These are phyloP conservation scores for Phytophthora sp. DNA, from an alignment of 352 stramenopile species.

Conservation along the genomic window DNA sequence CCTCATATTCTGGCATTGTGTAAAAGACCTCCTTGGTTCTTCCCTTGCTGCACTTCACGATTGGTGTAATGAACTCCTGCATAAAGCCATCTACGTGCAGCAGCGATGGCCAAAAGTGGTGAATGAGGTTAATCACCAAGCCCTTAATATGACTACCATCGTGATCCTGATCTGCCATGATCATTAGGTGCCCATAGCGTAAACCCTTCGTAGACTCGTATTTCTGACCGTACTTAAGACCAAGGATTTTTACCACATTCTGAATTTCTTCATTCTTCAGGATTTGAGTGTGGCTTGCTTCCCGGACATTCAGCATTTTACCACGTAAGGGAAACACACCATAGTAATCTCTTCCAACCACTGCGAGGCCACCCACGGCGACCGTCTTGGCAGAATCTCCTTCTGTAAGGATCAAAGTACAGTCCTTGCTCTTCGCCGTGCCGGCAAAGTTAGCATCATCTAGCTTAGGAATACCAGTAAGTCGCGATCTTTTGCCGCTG, in stretches of 20 bases:
- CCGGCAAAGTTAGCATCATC: constrained; percentile 98
- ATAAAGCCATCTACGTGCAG: constrained; percentile 92
- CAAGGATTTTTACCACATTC: constrained; percentile 97
- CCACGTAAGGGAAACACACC: constrained; percentile 98
- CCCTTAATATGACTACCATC: constrained; percentile 99
- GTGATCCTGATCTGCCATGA: constrained; percentile 99
- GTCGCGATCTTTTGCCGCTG: constrained; percentile 78
- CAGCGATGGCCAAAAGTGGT: constrained; percentile 98
- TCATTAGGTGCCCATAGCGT: constrained; percentile 98
- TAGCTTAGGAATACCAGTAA: constrained; percentile 95
- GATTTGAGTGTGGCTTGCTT: constrained; percentile 96
- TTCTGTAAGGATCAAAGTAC: constrained; percentile 99
- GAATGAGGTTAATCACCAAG: constrained; percentile 98
- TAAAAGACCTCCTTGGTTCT: constrained; percentile 94
- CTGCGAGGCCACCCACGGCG: constrained; percentile 95
- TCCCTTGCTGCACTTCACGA: constrained; percentile 96
- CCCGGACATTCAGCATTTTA: constrained; percentile 99
- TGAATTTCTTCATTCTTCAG: constrained; percentile 98
- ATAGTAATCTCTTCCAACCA: constrained; percentile 96
- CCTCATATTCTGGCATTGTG: constrained; percentile 97
- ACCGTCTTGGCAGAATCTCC: constrained; percentile 98
- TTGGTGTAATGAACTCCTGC: constrained; percentile 97
- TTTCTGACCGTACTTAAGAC: constrained; percentile 95
- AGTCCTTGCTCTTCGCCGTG: constrained; percentile 88
- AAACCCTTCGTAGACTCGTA: constrained; percentile 91